A percentile compares a stretch with the other conserved stretches of the same genome.
Evolutionary conservation across 257 asterid genomes (phyloP).

Genomic region (Haberlea rhodopensis): DNA sequence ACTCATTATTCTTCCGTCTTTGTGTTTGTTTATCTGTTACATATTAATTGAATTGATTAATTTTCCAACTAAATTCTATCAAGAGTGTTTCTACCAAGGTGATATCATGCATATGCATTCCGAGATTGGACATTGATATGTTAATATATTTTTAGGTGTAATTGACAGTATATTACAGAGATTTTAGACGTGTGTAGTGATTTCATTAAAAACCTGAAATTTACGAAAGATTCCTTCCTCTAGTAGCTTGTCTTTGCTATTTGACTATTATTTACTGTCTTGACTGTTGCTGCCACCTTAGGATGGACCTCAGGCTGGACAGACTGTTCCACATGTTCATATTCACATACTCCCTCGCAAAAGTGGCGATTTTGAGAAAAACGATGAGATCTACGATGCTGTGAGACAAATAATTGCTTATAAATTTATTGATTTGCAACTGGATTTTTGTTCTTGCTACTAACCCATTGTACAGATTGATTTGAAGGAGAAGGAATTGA

Average conservation of each 20-base stretch:
- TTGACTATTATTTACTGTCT: slow-evolving; percentile 9
- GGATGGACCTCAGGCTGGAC: slow-evolving; percentile 98
- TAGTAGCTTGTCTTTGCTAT: slow-evolving; percentile 10
- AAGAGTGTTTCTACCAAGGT: too few relatives aligned
- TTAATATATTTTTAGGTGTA: background rate
- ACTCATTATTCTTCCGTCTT: background rate
- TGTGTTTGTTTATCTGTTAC: background rate
- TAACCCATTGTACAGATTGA: slow-evolving; percentile 54
- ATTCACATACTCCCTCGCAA: slow-evolving; percentile 83
- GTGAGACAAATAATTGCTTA: slow-evolving; percentile 42
- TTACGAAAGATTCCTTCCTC: slow-evolving; percentile 3
- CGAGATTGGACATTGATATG: background rate
- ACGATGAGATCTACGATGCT: slow-evolving; percentile 85
- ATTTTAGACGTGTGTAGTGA: background rate
- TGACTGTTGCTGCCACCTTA: slow-evolving; percentile 27
- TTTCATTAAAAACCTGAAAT: background rate
- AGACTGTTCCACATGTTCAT: slow-evolving; percentile 86
- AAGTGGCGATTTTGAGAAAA: slow-evolving; percentile 73
- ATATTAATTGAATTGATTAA: background rate
- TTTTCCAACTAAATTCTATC: background rate
- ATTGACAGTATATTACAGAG: background rate
- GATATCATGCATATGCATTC: background rate
- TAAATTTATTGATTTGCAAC: background rate
- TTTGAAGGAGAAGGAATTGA: slow-evolving; percentile 75
- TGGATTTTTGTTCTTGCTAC: background rate